Conservation (phyloP, 2,329 filamentous ascomycete genomes). For the Cladophialophora bantiana region DNA sequence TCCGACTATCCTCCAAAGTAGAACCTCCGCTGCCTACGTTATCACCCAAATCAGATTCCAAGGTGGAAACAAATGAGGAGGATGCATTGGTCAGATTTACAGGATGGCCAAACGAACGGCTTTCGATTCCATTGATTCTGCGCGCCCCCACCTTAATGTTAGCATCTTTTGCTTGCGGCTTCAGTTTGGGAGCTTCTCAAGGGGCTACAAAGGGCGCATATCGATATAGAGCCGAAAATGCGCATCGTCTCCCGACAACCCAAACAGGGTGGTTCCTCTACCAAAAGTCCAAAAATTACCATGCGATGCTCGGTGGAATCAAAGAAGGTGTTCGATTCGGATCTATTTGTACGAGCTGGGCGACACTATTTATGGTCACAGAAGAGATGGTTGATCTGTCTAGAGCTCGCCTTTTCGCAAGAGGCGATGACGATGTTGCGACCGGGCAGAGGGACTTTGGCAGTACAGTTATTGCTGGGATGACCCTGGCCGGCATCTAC, state of each 20-base stretch:
- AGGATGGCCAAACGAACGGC: constrained; percentile 46
- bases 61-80: constrained; percentile 9
- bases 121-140: constrained; percentile 68
- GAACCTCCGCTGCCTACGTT: background rate
- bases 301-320: constrained; percentile 77
- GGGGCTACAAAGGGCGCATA: constrained; percentile 77
- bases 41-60: background rate
- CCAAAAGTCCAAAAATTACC: constrained; percentile 97
- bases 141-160: constrained; percentile 71
- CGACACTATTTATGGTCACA: constrained; percentile 75
- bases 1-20: background rate
- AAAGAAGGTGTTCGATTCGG: constrained; percentile 81
- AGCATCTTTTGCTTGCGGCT: constrained; percentile 71
- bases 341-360: constrained; percentile 73
- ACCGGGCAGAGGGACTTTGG: constrained; percentile 71
- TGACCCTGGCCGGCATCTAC: constrained; percentile 85
- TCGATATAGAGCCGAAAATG: constrained; percentile 93
- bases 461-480: constrained; percentile 80
- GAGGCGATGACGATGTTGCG: constrained; percentile 80
- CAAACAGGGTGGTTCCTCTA: constrained; percentile 96
- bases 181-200: constrained; percentile 73
- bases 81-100: constrained; percentile 41
- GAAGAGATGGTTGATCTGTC: constrained; percentile 86
- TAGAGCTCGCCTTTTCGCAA: constrained; percentile 71
- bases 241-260: constrained; percentile 84